A percentile compares a stretch with the other conserved stretches of the same genome.
Evolutionary conservation across 1,284 basidiomycete genomes (phyloP).

Genomic region (Cryptococcus jaspeensis): DNA sequence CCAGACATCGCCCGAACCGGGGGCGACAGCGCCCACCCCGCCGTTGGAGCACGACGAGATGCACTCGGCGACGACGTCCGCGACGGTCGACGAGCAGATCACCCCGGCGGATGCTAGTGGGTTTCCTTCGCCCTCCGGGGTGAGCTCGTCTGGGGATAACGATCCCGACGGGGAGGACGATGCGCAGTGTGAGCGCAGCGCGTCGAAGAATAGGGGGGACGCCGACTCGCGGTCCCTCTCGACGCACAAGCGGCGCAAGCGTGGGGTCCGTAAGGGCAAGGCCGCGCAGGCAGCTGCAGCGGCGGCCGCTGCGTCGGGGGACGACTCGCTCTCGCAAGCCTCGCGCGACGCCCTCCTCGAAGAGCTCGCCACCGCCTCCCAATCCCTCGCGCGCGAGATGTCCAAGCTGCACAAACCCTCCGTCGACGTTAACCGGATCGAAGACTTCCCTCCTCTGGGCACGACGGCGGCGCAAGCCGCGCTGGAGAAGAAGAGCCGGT

Average conservation of each 20-base stretch:
- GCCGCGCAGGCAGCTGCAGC: slow-evolving; percentile 48
- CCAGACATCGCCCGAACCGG: background rate
- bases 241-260: slow-evolving; percentile 48
- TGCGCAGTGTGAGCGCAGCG: background rate
- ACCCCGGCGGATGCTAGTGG: slow-evolving; percentile 36
- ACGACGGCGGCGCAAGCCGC: slow-evolving; percentile 40
- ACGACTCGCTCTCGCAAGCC: slow-evolving; percentile 25
- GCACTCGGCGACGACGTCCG: slow-evolving; percentile 36
- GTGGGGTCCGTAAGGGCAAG: slow-evolving; percentile 52
- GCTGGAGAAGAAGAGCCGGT: slow-evolving; percentile 46
- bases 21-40: slow-evolving; percentile 13
- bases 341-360: slow-evolving; percentile 55
- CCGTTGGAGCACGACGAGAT: slow-evolving; percentile 26
- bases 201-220: slow-evolving; percentile 10
- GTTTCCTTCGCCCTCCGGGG: slow-evolving; percentile 32
- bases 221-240: slow-evolving; percentile 37
- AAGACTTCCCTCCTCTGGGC: slow-evolving; percentile 50
- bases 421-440: slow-evolving; percentile 29
- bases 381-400: slow-evolving; percentile 78
- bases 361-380: slow-evolving; percentile 73
- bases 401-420: slow-evolving; percentile 35
- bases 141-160: slow-evolving; percentile 9
- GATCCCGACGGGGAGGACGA: slow-evolving; percentile 9
- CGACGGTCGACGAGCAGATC: slow-evolving; percentile 41
- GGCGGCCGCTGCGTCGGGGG: slow-evolving; percentile 32